Conservation (phyloP, 768 basidiomycete species). For the Psilocybe cyanescens region DNA sequence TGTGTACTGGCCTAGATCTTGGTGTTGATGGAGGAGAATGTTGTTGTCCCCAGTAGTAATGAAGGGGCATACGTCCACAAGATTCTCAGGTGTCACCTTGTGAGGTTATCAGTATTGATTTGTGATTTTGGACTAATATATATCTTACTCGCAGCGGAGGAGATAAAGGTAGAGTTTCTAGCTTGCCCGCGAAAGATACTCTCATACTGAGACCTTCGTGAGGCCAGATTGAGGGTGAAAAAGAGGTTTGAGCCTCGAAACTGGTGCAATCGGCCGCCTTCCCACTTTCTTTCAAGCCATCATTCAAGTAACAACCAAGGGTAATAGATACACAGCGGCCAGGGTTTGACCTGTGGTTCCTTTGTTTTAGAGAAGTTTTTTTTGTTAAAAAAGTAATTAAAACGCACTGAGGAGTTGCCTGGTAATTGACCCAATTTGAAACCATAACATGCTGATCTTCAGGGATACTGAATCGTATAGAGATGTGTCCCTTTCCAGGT, state of each 20-base stretch:
- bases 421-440: constrained; percentile 15
- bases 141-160: constrained; percentile 41
- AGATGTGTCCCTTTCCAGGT: constrained; percentile 17
- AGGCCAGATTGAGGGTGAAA: constrained; percentile 48
- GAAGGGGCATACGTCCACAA: constrained; percentile 56
- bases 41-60: constrained; percentile 43
- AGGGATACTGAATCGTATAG: constrained; percentile 27
- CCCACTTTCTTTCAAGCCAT: constrained; percentile 19
- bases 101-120: not conserved
- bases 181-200: constrained; percentile 30
- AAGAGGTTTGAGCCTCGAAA: constrained; percentile 25
- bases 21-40: constrained; percentile 44
- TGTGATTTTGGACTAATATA: not conserved
- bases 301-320: constrained; percentile 45
- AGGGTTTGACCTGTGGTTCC: constrained; percentile 7
- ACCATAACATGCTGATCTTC: constrained; percentile 21
- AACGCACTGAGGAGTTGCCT: not conserved
- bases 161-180: constrained; percentile 38
- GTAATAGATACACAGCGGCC: constrained; percentile 43
- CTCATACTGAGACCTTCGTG: constrained; percentile 36
- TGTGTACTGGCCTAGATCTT: constrained; percentile 47
- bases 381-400: not conserved
- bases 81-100: constrained; percentile 46
- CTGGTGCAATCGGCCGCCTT: constrained; percentile 14
- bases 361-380: not conserved